These are phyloP conservation scores for Syncephalastrum monosporum DNA, from an alignment of 371 early-diverging fungal genomes.

Conservation along the genomic window DNA sequence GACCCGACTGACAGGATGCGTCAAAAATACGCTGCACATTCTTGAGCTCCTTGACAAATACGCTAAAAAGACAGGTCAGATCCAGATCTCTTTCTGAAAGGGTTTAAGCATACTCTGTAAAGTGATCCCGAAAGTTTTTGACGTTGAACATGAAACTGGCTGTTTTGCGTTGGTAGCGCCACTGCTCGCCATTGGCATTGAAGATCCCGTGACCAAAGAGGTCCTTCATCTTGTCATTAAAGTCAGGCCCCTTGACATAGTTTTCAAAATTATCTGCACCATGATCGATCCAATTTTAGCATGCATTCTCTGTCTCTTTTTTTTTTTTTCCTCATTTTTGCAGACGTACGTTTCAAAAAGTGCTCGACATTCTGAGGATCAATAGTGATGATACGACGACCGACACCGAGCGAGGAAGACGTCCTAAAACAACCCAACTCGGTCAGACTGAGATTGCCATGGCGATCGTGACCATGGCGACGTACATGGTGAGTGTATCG, in stretches of 20 bases:
- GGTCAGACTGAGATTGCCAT: not conserved
- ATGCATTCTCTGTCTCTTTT: not conserved
- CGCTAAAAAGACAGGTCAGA: constrained; percentile 12
- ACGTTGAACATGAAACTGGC: constrained; percentile 63
- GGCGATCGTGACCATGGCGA: not conserved
- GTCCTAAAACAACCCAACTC: constrained; percentile 19
- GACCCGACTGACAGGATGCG: constrained; percentile 17
- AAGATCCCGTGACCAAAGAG: constrained; percentile 70
- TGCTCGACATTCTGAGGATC: constrained; percentile 30
- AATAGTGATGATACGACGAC: constrained; percentile 19
- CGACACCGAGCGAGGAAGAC: constrained; percentile 22
- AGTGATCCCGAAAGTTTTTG: constrained; percentile 60
- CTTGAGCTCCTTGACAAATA: constrained; percentile 34
- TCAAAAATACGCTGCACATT: constrained; percentile 33
- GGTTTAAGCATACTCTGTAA: constrained; percentile 29
- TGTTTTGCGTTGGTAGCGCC: constrained; percentile 62
- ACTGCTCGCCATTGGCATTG: constrained; percentile 57
- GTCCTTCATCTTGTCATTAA: constrained; percentile 30
- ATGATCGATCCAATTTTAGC: not conserved
- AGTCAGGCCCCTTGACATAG: constrained; percentile 45
- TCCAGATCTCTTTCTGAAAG: not conserved
- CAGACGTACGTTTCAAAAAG: constrained; percentile 18
- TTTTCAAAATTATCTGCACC: constrained; percentile 45
- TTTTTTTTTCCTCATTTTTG: not conserved
- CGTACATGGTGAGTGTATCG: constrained; percentile 18